Base-by-base conservation (phyloP, 139 green algal species). In the Coelastrella sp. region DNA sequence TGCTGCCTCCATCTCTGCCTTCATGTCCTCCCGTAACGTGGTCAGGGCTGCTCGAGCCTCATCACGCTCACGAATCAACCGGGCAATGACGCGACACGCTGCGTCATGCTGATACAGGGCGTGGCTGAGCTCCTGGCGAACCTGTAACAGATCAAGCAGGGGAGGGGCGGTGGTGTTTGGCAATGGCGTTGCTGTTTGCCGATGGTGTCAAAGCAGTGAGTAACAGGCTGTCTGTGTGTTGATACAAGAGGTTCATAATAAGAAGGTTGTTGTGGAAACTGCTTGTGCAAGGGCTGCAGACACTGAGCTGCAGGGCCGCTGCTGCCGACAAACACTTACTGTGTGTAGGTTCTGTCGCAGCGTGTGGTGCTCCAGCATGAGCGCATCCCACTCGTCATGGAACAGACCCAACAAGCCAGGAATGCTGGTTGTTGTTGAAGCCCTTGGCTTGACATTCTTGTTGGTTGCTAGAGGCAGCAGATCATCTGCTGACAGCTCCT, bases 71-170 rank as follows among this genome's bases (percentile, higher is more conserved):
- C 89, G 87, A 45, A 93, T 86, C 63, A 98, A 87, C 2, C 94
- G 81, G 0, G 96, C 96, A 68, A 99, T 98, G 19, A 98, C 95
- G 21, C 96, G 91, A 84, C 88, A 93, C 5, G 96, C 96, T 0
- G 97, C 97, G 80, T 99, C 97, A 43, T 99, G 95, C 94, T 98
- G 94, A 88, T 99, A 99, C 43, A 99, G 91, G 9, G 97, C 92
- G 63, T 98, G 93, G 27, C 68, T 91, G 43, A 99, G 92, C 93
- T 99, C 97, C 79, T 96, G 95, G 48, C 90, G 93, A 41, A 62
- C 63, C 72, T 80, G 72, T 38, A 35, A 38, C 5, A 57, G 48
- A 11, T 23, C 17, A n/a, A 64, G 53, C 53, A 57, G 45, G 15
- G 11, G 15, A 13, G 11, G 11, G 45, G 15, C 11, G 45, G 45